Percentiles rank a stretch among this genome's conserved stretches.
These are phyloP conservation scores for Tieghemiomyces parasiticus DNA, from an alignment of 192 early-diverging fungal species.

Conservation along the genomic window DNA sequence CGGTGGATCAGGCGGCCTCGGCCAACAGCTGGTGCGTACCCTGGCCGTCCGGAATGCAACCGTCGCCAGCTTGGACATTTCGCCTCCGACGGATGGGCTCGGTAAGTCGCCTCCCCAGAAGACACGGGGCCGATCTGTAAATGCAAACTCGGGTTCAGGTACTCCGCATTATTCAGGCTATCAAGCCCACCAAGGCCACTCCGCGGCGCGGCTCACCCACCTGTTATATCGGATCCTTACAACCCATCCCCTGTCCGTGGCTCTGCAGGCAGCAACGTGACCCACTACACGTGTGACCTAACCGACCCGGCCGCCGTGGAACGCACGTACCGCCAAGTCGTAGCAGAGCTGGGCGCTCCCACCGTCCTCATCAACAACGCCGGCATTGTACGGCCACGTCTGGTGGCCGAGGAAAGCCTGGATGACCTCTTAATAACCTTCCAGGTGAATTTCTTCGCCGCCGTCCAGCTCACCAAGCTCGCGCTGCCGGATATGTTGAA, in stretches of 20 bases:
- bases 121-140: too few species aligned
- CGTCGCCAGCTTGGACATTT: neutral
- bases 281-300: constrained; percentile 22
- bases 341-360: constrained; percentile 41
- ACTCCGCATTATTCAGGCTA: too few species aligned
- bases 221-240: too few species aligned
- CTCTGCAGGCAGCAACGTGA: neutral
- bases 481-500: constrained; percentile 66
- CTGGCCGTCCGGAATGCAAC: neutral
- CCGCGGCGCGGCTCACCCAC: too few species aligned
- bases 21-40: neutral
- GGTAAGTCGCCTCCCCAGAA: neutral
- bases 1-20: neutral
- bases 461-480: constrained; percentile 55
- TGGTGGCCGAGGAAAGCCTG: constrained; percentile 41
- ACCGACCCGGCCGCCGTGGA: constrained; percentile 17
- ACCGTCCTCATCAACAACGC: constrained; percentile 77
- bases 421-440: constrained; percentile 46
- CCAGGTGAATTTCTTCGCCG: constrained; percentile 55
- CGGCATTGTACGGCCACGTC: constrained; percentile 48
- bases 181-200: too few species aligned
- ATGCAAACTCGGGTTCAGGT: too few species aligned
- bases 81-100: neutral
- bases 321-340: constrained; percentile 16
- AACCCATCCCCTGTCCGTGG: neutral